phyloP scores from a whole-genome alignment of 192 early-diverging fungal genomes.

The Rhizophlyctis rosea region DNA sequence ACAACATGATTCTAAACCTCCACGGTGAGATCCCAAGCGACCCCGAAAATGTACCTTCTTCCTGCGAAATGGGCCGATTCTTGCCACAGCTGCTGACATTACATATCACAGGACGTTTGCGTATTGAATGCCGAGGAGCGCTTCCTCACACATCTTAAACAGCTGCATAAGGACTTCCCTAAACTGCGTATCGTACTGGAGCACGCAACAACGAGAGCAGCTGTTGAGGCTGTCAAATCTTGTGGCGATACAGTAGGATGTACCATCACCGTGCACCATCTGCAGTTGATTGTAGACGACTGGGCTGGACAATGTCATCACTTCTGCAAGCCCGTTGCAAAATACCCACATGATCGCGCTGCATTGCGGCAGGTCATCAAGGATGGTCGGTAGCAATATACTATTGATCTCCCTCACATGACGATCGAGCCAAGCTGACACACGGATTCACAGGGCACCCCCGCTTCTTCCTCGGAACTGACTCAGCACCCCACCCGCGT shows the following conservation, averaged over 20 bases:
- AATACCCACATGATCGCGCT: conserved; percentile 85
- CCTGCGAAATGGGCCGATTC: neutral
- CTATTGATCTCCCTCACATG: conserved; percentile 1
- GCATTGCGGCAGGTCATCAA: conserved; percentile 79
- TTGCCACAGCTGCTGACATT: neutral
- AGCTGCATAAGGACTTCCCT: conserved; percentile 88
- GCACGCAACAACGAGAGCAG: conserved; percentile 92
- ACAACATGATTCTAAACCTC: conserved; percentile 89
- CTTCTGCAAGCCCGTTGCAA: conserved; percentile 99
- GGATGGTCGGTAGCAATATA: conserved; percentile 50
- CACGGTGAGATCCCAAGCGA: conserved; percentile 95
- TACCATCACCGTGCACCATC: conserved; percentile 94
- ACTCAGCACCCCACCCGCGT: conserved; percentile 92
- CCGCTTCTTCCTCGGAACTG: conserved; percentile 95
- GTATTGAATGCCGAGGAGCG: conserved; percentile 94
- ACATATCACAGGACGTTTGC: conserved; percentile 66
- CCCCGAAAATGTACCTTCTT: conserved; percentile 53
- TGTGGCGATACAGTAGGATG: conserved; percentile 89
- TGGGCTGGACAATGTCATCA: conserved; percentile 97
- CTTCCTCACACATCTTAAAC: conserved; percentile 80
- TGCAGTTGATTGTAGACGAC: conserved; percentile 88
- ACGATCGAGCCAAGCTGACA: too few relatives aligned
- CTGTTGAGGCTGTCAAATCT: conserved; percentile 88
- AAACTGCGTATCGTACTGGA: conserved; percentile 93
- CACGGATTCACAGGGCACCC: conserved; percentile 88